Percentiles rank a stretch among this genome's conserved stretches.
phyloP scores from a whole-genome alignment of 169 alveolate species.

The Cryptosporidium bovis region DNA sequence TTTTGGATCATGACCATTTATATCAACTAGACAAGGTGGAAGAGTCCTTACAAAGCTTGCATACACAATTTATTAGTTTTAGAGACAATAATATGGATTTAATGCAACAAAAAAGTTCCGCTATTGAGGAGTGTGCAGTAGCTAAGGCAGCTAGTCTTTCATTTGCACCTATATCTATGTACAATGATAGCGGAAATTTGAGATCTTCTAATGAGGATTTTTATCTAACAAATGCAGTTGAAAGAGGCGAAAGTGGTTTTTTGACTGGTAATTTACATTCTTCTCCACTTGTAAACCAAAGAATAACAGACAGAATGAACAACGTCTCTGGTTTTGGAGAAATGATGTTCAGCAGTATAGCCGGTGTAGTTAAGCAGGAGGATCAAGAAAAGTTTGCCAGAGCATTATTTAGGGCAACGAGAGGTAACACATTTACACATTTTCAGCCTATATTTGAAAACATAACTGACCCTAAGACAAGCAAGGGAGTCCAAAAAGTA shows the following conservation, averaged over 20 bases:
- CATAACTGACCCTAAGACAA: conserved; percentile 80
- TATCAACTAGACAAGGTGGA: conserved; percentile 88
- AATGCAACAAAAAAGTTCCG: conserved; percentile 85
- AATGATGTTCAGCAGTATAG: conserved; percentile 86
- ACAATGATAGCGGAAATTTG: neutral
- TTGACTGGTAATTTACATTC: conserved; percentile 23
- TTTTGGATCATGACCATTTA: conserved; percentile 84
- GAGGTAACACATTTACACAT: conserved; percentile 95
- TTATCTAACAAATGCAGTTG: conserved; percentile 63
- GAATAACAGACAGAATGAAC: conserved; percentile 13
- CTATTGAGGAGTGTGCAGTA: conserved; percentile 84
- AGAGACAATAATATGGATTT: conserved; percentile 85
- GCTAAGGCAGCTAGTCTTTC: conserved; percentile 79
- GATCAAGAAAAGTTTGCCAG: conserved; percentile 93
- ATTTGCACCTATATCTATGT: conserved; percentile 71
- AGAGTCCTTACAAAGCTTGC: conserved; percentile 86
- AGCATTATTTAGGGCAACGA: conserved; percentile 94
- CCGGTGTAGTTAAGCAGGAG: conserved; percentile 92
- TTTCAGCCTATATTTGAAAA: conserved; percentile 88
- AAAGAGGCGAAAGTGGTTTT: conserved; percentile 67
- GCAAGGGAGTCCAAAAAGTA: conserved; percentile 81
- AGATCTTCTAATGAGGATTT: conserved; percentile 26
- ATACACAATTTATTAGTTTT: conserved; percentile 89
- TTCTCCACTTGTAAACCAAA: conserved; percentile 48
- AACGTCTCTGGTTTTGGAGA: conserved; percentile 72